Evolutionary conservation across 805 yeast genomes (phyloP), one percentile per base, ranked within the genome.

Genomic region (Ogataea ganodermae): DNA sequence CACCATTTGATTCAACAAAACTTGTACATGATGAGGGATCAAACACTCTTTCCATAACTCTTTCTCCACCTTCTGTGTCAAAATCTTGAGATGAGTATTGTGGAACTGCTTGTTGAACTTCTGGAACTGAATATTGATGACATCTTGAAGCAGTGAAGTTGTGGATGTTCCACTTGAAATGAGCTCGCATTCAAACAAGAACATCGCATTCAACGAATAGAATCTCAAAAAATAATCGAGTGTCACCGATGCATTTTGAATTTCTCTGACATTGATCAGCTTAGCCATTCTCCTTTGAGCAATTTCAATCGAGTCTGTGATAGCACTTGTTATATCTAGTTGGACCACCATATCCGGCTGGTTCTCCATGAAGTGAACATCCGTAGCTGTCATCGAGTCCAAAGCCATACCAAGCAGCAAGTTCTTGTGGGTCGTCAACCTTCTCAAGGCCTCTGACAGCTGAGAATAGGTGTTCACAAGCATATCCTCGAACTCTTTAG

Each of bases 31-130:
- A 1, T 68, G 60, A 0, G 79, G 61, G 8, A 83, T 78, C n/a
- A 79, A 77, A 16, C 76, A 79, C 44, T 91, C 96, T 49, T 79
- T 80, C 98, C 98, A 92, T 18, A 70, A 70, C 54, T 91, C 98
- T 39, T 71, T 69, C 42, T 86, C 91, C 46, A 87, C 70, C 14
- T 72, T 68, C 3, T 60, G 60, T 5, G 76, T 69, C 22, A 88
- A 65, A 4, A 65, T 62, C 46, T 74, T 75, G 43, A 80, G 62
- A 21, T 77, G 72, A 13, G 71, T 70, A 40, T 74, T 73, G 53
- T 86, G 90, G 56, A 78, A 76, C 26, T 80, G 70, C 24, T 71
- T 70, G 30, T 80, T 67, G 61, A 80, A 90, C 45, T 77, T 75
- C 49, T 75, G 80, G 3, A 85, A 74, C 52, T 88, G 96, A 26